phyloP scores from a whole-genome alignment of 73 alveolate genomes.

The Paramecium biaurelia region DNA sequence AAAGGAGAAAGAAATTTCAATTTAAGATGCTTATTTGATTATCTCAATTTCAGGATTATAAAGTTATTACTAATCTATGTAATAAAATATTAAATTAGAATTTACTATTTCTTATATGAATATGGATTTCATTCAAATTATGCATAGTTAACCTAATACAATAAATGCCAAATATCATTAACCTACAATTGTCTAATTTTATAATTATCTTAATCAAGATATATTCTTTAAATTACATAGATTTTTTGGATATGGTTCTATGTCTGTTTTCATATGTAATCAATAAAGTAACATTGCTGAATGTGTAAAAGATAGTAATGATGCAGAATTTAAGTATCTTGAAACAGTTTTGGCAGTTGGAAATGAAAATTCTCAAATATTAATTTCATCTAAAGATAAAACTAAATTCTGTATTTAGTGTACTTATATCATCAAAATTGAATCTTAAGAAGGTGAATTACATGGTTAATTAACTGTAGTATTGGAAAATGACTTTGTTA shows the following conservation, averaged over 20 bases:
- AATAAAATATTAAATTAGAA: background rate
- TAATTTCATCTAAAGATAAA: background rate
- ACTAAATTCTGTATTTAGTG: background rate
- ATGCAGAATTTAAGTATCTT: background rate
- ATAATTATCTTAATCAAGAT: background rate
- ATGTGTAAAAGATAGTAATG: background rate
- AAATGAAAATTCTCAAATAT: background rate
- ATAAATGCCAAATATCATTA: background rate
- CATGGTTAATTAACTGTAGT: background rate
- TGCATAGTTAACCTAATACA: background rate
- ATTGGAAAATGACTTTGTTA: background rate
- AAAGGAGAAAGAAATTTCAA: background rate
- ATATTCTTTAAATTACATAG: background rate
- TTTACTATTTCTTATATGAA: background rate
- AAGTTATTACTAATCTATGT: background rate
- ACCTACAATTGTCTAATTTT: background rate
- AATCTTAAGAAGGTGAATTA: background rate
- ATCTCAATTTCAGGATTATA: background rate
- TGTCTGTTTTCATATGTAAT: background rate
- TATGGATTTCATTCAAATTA: background rate
- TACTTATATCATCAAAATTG: background rate
- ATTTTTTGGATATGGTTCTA: background rate
- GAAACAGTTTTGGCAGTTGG: background rate
- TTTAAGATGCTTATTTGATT: constrained; percentile 13
- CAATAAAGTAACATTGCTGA: background rate